phyloP scores from a whole-genome alignment of 371 early-diverging fungal genomes.

The Furculomyces boomerangus region DNA sequence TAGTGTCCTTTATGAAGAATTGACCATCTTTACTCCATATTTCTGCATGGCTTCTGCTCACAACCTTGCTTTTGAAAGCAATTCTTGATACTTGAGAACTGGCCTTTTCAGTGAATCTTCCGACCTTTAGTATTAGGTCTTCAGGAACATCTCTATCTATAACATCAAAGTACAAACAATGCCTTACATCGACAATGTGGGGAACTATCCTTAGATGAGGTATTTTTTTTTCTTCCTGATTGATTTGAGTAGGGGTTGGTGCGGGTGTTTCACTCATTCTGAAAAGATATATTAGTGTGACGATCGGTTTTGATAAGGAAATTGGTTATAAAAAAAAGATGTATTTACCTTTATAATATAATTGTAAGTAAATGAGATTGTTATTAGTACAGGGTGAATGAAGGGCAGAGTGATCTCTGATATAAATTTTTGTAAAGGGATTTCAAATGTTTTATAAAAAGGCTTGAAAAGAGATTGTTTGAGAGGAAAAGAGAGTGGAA shows the following conservation, averaged over 20 bases:
- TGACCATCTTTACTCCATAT: constrained; percentile 67
- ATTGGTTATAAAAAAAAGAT: no score
- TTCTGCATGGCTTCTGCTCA: constrained; percentile 83
- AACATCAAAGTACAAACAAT: constrained; percentile 59
- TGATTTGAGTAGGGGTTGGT: background rate
- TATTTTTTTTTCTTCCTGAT: background rate
- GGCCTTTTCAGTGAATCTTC: constrained; percentile 60
- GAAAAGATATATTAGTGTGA: no score
- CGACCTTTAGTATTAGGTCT: constrained; percentile 50
- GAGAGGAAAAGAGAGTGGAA: no score
- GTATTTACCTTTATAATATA: no score
- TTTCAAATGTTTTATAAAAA: no score
- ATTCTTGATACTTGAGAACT: constrained; percentile 39
- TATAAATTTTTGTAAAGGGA: no score
- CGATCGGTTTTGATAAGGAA: no score
- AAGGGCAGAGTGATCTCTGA: no score
- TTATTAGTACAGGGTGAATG: no score
- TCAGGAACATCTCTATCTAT: constrained; percentile 63
- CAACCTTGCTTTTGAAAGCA: constrained; percentile 86
- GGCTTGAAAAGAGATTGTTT: no score
- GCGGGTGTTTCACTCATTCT: background rate
- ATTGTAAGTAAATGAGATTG: no score
- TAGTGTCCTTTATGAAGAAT: constrained; percentile 82
- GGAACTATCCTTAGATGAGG: constrained; percentile 63
- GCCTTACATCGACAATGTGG: constrained; percentile 43